Evolutionary conservation across 2,329 filamentous ascomycete genomes (phyloP), one percentile per base, ranked within the genome.

Genomic region (Eutypella sp.): DNA sequence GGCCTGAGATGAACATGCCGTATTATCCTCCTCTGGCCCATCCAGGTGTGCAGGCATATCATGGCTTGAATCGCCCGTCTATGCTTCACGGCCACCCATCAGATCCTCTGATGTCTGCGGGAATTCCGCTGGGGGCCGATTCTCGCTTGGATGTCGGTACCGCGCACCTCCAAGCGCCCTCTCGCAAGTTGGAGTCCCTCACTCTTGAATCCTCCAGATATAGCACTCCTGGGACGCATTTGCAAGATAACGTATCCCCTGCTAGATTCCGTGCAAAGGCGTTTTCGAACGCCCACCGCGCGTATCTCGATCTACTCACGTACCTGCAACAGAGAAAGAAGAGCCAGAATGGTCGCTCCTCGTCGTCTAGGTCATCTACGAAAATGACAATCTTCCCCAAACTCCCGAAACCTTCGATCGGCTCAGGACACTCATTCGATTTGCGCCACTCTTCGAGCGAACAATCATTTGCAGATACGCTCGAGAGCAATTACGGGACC

Each of bases 251-350:
- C 16, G 49, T 60, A 15, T 58, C 65, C 3, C 64, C 65, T 15
- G 44, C 59, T 15, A 67, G 66, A 8, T 88, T 88, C 59, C 84
- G 81, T 52, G 85, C 89, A 52, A 84, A 81, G 51, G 79, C 80
- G 2, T 67, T 90, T 20, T 71, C 77, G 13, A 83, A 82, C 67
- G 87, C 86, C n/a, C 84, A 90, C 61, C 75, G 75, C 53, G 78
- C 84, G 25, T 91, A 91, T 63, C 72, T 86, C 40, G 83, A 89
- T 51, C 73, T 92, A 7, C 68, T 91, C 3, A 68, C 80, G 9
- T 81, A 79, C 52, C 70, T 87, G 6, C 81, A 86, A 49, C 75
- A 79, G 43, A 72, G 71, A 18, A 82, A 79, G 47, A 82, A 73
- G 56, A 63, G 69, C 2, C 67, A 67, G 9, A 60, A 61, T 16